Conservation (phyloP, 2,329 filamentous ascomycete species). For the Xylaria sp. region DNA sequence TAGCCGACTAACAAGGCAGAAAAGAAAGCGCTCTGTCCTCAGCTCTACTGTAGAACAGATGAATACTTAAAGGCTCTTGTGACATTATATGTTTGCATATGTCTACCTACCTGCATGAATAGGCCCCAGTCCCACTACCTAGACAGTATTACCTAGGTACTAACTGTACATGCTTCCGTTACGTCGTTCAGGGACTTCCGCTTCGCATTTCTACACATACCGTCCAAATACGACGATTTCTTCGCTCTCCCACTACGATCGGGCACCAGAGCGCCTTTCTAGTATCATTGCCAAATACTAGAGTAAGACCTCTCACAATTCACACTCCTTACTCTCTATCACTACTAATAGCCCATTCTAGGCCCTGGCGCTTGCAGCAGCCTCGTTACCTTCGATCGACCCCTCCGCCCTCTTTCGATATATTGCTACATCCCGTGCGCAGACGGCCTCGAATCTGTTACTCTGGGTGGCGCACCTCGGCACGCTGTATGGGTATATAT, state of each 20-base stretch:
- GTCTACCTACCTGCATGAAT: background rate
- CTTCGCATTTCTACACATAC: background rate
- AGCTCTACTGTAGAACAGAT: constrained; percentile 1
- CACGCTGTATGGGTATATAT: background rate
- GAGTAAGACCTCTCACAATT: background rate
- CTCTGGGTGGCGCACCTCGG: background rate
- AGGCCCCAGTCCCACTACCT: no score
- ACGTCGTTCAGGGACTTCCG: background rate
- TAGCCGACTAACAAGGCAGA: constrained; percentile 1
- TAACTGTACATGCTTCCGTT: background rate
- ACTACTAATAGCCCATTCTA: background rate
- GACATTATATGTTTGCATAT: background rate
- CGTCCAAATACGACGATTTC: background rate
- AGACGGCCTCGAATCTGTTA: background rate
- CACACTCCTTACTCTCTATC: background rate
- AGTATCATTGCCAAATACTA: background rate
- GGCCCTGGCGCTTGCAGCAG: background rate
- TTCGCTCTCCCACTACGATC: background rate
- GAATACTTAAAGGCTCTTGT: constrained; percentile 1
- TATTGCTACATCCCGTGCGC: background rate
- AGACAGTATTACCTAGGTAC: no score
- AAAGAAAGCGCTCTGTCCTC: background rate
- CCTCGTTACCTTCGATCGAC: background rate
- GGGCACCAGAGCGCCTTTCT: background rate
- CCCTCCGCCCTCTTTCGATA: background rate